These are phyloP conservation scores for Hymenoscyphus scutula DNA, from an alignment of 2,329 filamentous ascomycete species.

Conservation along the genomic window DNA sequence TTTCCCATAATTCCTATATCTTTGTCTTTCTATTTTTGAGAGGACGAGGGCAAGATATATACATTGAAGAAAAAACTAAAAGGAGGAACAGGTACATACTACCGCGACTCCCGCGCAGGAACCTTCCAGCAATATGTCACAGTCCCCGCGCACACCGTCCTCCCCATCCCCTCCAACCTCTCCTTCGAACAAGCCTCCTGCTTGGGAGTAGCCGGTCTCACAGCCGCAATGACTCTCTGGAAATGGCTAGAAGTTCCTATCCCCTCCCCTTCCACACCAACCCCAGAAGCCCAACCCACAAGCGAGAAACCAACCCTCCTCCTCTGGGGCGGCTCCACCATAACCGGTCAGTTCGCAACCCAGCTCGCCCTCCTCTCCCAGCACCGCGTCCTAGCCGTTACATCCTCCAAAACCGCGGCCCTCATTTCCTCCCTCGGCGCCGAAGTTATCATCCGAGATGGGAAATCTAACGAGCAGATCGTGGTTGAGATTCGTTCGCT, in stretches of 20 bases:
- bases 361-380: constrained; percentile 39
- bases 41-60: constrained; percentile 20
- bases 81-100: constrained; percentile 43
- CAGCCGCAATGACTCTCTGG: constrained; percentile 44
- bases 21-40: constrained; percentile 14
- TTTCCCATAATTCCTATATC: constrained; percentile 32
- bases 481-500: constrained; percentile 35
- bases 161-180: constrained; percentile 38
- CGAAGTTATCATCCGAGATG: constrained; percentile 36
- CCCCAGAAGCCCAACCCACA: neutral
- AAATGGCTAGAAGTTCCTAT: constrained; percentile 41
- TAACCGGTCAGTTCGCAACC: constrained; percentile 43
- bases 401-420: constrained; percentile 34
- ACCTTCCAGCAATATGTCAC: constrained; percentile 44
- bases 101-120: constrained; percentile 42
- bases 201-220: constrained; percentile 42
- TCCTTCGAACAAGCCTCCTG: constrained; percentile 39
- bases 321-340: constrained; percentile 44
- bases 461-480: constrained; percentile 37
- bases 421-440: constrained; percentile 37
- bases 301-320: constrained; percentile 26
- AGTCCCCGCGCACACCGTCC: constrained; percentile 43
- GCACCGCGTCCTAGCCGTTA: constrained; percentile 40
- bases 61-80: neutral
- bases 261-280: constrained; percentile 4